These are phyloP conservation scores for Pestalotiopsis sp. DNA, from an alignment of 2,329 filamentous ascomycete genomes.

Conservation along the genomic window DNA sequence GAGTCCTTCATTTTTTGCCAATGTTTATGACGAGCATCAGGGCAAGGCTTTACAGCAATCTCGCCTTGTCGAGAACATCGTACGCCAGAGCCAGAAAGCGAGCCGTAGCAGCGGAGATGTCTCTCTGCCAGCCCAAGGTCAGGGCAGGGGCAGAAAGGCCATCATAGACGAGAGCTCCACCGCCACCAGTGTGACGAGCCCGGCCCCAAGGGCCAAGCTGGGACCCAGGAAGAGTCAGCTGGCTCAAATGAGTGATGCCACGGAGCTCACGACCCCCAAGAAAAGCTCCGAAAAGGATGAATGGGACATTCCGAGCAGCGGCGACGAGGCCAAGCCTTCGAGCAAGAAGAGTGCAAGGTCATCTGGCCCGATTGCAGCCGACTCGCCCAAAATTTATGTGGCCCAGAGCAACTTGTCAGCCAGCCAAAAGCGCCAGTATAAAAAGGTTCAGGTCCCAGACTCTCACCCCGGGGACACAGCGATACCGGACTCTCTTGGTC, in stretches of 20 bases:
- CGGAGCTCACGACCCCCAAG: conserved; percentile 29
- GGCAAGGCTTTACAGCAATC: conserved; percentile 28
- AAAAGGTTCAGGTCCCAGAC: conserved; percentile 26
- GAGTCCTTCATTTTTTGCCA: conserved; percentile 31
- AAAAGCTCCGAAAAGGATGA: conserved; percentile 26
- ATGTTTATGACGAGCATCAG: conserved; percentile 29
- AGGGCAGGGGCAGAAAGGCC: conserved; percentile 18
- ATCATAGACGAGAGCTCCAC: conserved; percentile 24
- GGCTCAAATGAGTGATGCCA: conserved; percentile 21
- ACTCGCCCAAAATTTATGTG: conserved; percentile 31
- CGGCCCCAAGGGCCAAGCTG: conserved; percentile 17
- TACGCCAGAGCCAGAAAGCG: conserved; percentile 34
- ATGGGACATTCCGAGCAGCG: conserved; percentile 38
- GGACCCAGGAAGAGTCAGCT: conserved; percentile 19
- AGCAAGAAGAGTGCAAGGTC: conserved; percentile 16
- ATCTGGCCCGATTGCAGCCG: conserved; percentile 20
- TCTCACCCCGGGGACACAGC: conserved; percentile 17
- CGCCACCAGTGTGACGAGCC: conserved; percentile 31
- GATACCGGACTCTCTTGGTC: neutral
- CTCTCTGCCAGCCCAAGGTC: conserved; percentile 26
- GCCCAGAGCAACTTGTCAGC: conserved; percentile 34
- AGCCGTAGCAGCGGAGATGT: conserved; percentile 32
- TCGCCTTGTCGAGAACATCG: conserved; percentile 33
- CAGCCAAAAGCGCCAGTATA: conserved; percentile 36
- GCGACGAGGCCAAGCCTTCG: conserved; percentile 18